Percentiles rank a stretch among this genome's conserved stretches.
These are phyloP conservation scores for Cochlearia excelsa DNA, from an alignment of 345 rosid genomes.

Conservation along the genomic window DNA sequence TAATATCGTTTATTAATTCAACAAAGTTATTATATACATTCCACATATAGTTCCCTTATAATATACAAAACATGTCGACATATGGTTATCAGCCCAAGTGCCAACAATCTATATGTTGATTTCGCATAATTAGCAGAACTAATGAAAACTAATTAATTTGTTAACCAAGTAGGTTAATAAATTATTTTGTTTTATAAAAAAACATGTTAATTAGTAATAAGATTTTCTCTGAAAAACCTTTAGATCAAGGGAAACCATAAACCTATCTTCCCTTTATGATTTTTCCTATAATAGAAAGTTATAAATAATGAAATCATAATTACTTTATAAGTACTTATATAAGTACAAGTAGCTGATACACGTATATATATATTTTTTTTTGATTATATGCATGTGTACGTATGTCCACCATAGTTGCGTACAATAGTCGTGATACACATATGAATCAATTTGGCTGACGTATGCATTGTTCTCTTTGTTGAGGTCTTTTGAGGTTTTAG, in stretches of 20 bases:
- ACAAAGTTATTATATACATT: conserved; percentile 1
- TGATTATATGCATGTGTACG: conserved; percentile 12
- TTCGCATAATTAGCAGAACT: neutral
- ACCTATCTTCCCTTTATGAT: no score
- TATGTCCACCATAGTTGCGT: conserved; percentile 5
- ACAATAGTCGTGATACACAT: conserved; percentile 17
- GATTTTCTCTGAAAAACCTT: no score
- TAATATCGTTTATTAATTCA: conserved; percentile 12
- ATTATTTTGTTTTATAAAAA: neutral
- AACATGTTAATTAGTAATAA: neutral
- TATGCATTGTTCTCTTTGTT: conserved; percentile 8
- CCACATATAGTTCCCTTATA: neutral
- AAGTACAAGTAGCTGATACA: neutral
- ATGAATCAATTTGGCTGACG: conserved; percentile 18
- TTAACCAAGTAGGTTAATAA: neutral
- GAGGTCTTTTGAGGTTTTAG: conserved; percentile 27
- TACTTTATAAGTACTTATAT: neutral
- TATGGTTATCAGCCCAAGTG: conserved; percentile 3
- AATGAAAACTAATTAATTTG: neutral
- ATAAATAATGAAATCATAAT: neutral
- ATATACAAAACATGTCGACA: neutral
- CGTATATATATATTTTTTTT: neutral
- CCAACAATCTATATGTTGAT: neutral
- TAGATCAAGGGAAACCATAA: no score
- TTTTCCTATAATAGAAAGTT: neutral